A percentile compares a stretch with the other conserved stretches of the same genome.
These are phyloP conservation scores for Imleria badia DNA, from an alignment of 768 basidiomycete species.

Conservation along the genomic window DNA sequence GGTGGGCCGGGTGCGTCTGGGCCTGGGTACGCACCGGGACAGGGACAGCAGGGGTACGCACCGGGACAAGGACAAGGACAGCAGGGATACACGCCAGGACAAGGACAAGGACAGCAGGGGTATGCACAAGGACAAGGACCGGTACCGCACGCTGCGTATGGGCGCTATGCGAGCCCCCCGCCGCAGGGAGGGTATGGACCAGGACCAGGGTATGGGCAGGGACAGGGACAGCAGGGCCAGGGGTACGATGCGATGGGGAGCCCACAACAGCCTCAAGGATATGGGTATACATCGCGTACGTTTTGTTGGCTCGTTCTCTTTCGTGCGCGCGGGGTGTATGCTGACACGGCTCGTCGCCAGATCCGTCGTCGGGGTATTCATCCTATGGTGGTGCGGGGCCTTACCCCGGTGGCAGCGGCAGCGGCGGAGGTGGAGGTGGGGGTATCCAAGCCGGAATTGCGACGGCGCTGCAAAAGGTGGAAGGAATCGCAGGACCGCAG, in stretches of 20 bases:
- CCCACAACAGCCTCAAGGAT: neutral
- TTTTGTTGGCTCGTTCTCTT: constrained; percentile 2
- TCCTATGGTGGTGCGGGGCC: constrained; percentile 8
- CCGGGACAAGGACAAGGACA: neutral
- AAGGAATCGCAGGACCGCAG: constrained; percentile 54
- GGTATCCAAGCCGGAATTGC: constrained; percentile 23
- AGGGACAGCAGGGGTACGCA: neutral
- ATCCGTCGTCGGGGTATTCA: neutral
- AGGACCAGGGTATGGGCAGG: neutral
- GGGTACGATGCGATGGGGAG: neutral
- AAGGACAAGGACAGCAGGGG: neutral
- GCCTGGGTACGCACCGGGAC: neutral
- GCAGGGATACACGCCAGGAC: neutral
- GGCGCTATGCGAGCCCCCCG: too few species aligned
- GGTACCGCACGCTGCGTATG: neutral
- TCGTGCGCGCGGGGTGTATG: neutral
- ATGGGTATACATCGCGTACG: constrained; percentile 37
- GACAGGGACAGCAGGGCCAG: neutral
- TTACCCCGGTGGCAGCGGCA: neutral
- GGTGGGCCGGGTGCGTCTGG: neutral
- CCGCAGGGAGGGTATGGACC: neutral
- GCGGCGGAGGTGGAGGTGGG: neutral
- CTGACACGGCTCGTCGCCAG: too few species aligned
- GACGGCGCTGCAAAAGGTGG: constrained; percentile 48
- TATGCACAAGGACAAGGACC: neutral